Base-by-base conservation (phyloP, 2,329 filamentous ascomycete species). In the Chaetomiaceae sp. region DNA sequence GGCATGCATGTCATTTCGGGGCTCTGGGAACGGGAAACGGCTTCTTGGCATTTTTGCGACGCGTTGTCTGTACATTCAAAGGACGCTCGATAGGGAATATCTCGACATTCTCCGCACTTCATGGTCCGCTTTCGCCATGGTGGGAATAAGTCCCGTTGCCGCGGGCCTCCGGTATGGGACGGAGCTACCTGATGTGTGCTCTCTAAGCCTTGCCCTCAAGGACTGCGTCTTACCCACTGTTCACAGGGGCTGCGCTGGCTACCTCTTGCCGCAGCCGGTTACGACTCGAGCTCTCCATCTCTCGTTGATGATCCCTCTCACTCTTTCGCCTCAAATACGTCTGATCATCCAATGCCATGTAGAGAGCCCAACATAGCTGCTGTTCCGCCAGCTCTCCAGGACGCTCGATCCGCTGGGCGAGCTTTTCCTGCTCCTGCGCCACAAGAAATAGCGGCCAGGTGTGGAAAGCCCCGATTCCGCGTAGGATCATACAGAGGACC, bases 1-100 rank as follows among this genome's bases (percentile, higher is more conserved):
- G 48, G 51, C 51, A 51, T 54, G 55, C 46, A 55, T 42, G 51
- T 56, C 55, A 53, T 48, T 59, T 56, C 50, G 46, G 37, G n/a
- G 44, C 48, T 53, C 37, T 44, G 35, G 55, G 51, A 47, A 54
- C 47, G 53, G 54, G 51, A 55, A 58, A 54, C 25, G 54, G 54
- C 34, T 55, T 51, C 35, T 35, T 37, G 48, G 50, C 44, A 47
- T 56, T 52, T 54, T 54, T 56, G 47, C 52, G 45, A 49, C 44
- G 46, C 48, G 51, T 52, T 53, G 35, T 51, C 40, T 56, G 48
- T 51, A 54, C 39, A 52, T 49, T 43, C 46, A 35, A 52, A 48
- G 37, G 57, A 53, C 45, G 47, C 52, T 54, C 42, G 46, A 53
- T 48, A 56, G 53, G 19, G 53, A 51, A 52, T 50, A 56, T 46